Evolutionary conservation across 352 stramenopile genomes (phyloP).

Genomic region (Poterioochromonas sp.): DNA sequence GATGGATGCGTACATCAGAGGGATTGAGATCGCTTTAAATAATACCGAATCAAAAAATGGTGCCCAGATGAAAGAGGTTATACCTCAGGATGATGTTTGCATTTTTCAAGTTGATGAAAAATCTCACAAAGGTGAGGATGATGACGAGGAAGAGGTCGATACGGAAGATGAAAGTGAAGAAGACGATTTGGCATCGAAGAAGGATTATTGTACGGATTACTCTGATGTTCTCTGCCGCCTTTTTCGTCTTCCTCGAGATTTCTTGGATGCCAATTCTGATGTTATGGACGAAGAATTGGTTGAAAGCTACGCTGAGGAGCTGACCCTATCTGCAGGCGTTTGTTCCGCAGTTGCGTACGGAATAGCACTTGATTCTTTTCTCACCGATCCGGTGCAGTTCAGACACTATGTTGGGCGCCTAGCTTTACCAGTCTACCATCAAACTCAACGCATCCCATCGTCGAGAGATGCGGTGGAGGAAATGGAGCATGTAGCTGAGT

Average conservation of each 20-base stretch:
- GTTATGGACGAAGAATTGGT: not conserved
- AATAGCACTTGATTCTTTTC: slow-evolving; percentile 15
- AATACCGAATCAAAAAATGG: not conserved
- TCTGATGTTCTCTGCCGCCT: not conserved
- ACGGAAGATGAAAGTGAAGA: not conserved
- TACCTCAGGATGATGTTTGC: not conserved
- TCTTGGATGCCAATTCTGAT: not conserved
- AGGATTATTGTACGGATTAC: not conserved
- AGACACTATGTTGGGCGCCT: not conserved
- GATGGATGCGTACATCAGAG: slow-evolving; percentile 3
- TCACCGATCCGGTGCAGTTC: slow-evolving; percentile 2
- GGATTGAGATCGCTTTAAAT: not conserved
- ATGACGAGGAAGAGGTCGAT: not conserved
- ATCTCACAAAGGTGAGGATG: not conserved
- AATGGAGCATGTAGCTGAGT: not conserved
- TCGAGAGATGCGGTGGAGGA: not conserved
- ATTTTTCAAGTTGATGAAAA: not conserved
- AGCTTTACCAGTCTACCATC: not conserved
- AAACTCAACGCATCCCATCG: not conserved
- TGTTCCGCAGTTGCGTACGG: not conserved
- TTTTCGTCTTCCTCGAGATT: not conserved
- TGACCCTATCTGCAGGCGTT: not conserved
- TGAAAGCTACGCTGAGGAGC: slow-evolving; percentile 1
- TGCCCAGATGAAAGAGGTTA: not conserved
- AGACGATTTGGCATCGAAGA: not conserved